Conservation (phyloP, 345 rosid species). For the Arabis alpina region DNA sequence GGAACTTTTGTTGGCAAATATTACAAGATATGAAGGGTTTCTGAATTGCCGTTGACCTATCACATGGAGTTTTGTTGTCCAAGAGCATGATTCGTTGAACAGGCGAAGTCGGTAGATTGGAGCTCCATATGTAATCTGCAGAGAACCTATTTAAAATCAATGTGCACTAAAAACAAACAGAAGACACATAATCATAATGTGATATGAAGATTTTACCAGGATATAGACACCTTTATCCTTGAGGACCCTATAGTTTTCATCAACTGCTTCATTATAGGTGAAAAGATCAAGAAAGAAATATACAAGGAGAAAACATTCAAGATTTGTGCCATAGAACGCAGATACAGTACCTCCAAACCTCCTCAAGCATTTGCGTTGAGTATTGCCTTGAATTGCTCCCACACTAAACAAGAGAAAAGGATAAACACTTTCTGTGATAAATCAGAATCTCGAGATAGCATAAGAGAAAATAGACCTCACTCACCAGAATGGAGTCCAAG, state of each 20-base stretch:
- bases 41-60: constrained; percentile 51
- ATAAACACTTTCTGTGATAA: constrained; percentile 14
- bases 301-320: constrained; percentile 32
- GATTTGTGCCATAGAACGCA: neutral
- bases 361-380: constrained; percentile 74
- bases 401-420: constrained; percentile 53
- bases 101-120: constrained; percentile 66
- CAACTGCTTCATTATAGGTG: constrained; percentile 93
- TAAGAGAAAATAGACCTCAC: constrained; percentile 33
- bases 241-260: constrained; percentile 93
- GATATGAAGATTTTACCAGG: constrained; percentile 52
- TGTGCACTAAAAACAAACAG: constrained; percentile 3
- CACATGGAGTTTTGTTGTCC: constrained; percentile 70
- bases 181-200: neutral
- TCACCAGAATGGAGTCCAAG: constrained; percentile 87
- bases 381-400: constrained; percentile 71
- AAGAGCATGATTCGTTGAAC: constrained; percentile 57
- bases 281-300: constrained; percentile 64
- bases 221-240: constrained; percentile 89
- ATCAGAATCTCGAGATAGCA: neutral
- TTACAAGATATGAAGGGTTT: constrained; percentile 1
- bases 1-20: neutral
- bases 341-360: constrained; percentile 73
- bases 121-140: constrained; percentile 89
- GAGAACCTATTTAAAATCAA: constrained; percentile 13